Evolutionary conservation across 2,329 filamentous ascomycete species (phyloP).

Genomic region (Fusarium sp.): DNA sequence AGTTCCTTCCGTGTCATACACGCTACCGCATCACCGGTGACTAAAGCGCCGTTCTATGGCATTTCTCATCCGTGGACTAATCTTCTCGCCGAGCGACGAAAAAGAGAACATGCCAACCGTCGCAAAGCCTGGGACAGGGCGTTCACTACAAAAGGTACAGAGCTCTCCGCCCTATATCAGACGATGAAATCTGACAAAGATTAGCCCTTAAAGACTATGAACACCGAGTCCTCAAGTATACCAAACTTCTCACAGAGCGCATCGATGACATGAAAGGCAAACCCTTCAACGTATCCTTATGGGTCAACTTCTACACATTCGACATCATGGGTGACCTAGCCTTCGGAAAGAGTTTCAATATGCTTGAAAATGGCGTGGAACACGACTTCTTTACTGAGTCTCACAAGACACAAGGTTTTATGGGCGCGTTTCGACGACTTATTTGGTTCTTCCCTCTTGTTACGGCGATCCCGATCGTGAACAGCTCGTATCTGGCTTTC

Average conservation of each 20-base stretch:
- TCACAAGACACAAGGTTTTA: neutral
- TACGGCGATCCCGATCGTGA: neutral
- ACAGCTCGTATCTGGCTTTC: neutral
- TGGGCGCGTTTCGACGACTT: neutral
- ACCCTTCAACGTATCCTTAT: neutral
- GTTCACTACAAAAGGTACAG: constrained; percentile 24
- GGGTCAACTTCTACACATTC: constrained; percentile 27
- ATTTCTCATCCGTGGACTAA: constrained; percentile 2
- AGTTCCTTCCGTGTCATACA: constrained; percentile 21
- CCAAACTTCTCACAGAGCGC: neutral
- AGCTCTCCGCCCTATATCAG: fast-evolving
- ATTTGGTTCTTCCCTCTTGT: constrained; percentile 1
- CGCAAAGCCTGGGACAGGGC: constrained; percentile 32
- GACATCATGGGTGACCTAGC: constrained; percentile 31
- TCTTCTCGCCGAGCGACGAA: constrained; percentile 1
- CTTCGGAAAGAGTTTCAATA: constrained; percentile 26
- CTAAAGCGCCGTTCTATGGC: constrained; percentile 27
- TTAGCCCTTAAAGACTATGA: constrained; percentile 22
- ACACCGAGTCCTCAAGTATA: constrained; percentile 12
- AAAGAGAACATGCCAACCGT: constrained; percentile 13
- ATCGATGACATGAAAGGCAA: neutral
- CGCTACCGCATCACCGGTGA: neutral
- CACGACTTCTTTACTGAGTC: constrained; percentile 7
- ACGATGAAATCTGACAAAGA: fast-evolving
- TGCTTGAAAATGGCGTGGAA: neutral